Evolutionary conservation across 176 grass and related monocot species (phyloP).

Genomic region (Zea luxurians): DNA sequence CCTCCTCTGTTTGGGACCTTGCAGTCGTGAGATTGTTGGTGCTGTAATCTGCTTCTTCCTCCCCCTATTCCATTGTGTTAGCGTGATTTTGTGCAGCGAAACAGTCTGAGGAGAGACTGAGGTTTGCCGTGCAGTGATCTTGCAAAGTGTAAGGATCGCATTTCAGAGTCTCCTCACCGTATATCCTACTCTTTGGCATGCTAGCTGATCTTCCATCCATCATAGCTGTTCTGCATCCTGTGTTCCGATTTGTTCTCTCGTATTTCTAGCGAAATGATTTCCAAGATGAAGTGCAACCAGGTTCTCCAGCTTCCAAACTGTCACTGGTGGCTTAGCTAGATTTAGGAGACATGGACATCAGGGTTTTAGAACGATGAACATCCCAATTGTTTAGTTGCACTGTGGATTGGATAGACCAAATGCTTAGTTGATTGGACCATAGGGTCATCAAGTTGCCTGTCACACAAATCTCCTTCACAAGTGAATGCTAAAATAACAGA

Average conservation of each 20-base stretch:
- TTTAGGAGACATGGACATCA: neutral
- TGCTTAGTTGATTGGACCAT: neutral
- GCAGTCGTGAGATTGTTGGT: constrained; percentile 31
- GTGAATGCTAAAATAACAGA: too few relatives aligned
- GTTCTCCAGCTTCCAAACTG: constrained; percentile 9
- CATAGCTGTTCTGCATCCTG: constrained; percentile 1
- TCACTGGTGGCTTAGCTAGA: neutral
- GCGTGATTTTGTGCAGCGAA: constrained; percentile 22
- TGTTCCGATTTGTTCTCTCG: constrained; percentile 18
- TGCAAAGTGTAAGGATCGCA: constrained; percentile 13
- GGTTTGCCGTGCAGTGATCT: constrained; percentile 1
- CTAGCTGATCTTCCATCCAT: constrained; percentile 29
- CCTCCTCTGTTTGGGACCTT: constrained; percentile 40
- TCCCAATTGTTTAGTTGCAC: neutral
- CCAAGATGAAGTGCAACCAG: neutral
- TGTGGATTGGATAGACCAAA: neutral
- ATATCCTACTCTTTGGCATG: constrained; percentile 45
- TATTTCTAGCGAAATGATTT: constrained; percentile 24
- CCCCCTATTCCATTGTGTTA: neutral
- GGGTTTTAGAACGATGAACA: neutral
- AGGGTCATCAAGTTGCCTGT: too few relatives aligned
- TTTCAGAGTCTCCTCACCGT: constrained; percentile 29
- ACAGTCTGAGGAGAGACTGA: constrained; percentile 3
- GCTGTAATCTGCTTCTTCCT: constrained; percentile 1
- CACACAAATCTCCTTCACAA: too few relatives aligned